A percentile compares a stretch with the other conserved stretches of the same genome.
phyloP scores from a whole-genome alignment of 208 protist genomes.

The Novymonas esmeraldas region DNA sequence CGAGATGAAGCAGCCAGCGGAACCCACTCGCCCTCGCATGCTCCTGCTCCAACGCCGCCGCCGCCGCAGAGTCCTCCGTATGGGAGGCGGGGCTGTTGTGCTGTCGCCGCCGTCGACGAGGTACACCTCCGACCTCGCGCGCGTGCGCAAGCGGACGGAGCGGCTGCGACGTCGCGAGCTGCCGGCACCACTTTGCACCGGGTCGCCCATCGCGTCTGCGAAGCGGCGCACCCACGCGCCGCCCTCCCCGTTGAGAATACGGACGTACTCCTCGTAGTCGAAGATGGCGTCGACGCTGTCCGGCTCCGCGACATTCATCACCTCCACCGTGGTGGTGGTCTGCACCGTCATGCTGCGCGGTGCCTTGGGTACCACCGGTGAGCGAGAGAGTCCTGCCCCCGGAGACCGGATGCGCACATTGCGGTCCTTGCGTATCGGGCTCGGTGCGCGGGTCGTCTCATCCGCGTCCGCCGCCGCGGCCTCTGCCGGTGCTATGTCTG shows the following conservation, averaged over 20 bases:
- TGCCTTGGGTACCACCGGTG: background rate
- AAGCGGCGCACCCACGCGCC: conserved; percentile 16
- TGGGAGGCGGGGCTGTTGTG: background rate
- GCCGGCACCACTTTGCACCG: background rate
- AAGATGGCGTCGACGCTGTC: conserved; percentile 81
- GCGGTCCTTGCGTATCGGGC: conserved; percentile 5
- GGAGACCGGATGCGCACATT: conserved; percentile 13
- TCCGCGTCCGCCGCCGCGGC: no score
- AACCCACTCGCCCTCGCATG: conserved; percentile 27
- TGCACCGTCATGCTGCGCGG: background rate
- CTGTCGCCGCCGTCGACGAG: background rate
- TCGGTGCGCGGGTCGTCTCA: background rate
- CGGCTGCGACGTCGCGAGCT: background rate
- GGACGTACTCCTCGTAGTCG: conserved; percentile 71
- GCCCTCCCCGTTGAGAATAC: conserved; percentile 33
- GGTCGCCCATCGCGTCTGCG: background rate
- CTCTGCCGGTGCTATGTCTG: background rate
- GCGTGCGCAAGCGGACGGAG: background rate
- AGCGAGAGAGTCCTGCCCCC: background rate
- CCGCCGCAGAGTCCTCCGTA: background rate
- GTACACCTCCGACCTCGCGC: conserved; percentile 2
- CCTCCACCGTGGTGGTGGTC: conserved; percentile 6
- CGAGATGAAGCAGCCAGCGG: conserved; percentile 36
- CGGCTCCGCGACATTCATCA: background rate
- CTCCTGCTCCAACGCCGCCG: conserved; percentile 1